Conservation (phyloP, 306 rosid genomes). For the Lathyrus aphaca region DNA sequence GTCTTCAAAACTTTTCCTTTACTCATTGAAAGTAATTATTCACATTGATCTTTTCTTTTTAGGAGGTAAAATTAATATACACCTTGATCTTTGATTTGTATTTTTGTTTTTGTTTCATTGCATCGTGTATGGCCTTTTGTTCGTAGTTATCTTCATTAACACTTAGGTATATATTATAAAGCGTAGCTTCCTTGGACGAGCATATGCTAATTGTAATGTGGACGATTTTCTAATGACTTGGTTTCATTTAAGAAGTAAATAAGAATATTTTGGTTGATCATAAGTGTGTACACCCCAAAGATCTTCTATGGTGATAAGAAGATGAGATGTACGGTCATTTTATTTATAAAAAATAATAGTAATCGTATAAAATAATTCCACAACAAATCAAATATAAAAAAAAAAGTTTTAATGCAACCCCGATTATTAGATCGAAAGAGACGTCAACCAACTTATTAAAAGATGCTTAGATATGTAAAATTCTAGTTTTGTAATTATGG, state of each 20-base stretch:
- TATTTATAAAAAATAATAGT: no score
- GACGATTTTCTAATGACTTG: background rate
- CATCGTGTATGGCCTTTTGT: conserved; percentile 7
- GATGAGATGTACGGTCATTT: no score
- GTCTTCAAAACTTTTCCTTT: background rate
- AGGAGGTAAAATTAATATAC: background rate
- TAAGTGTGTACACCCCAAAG: background rate
- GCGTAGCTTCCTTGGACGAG: conserved; percentile 25
- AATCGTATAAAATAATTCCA: no score
- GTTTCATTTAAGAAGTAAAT: background rate
- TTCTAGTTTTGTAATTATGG: no score
- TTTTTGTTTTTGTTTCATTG: background rate
- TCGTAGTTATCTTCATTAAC: conserved; percentile 4
- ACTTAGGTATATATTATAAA: conserved; percentile 7
- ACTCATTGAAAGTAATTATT: background rate
- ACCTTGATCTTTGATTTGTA: background rate
- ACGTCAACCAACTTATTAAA: no score
- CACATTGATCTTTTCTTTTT: background rate
- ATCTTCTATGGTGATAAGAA: background rate
- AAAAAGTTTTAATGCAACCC: no score
- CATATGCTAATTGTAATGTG: background rate
- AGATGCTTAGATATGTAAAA: no score
- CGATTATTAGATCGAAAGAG: no score
- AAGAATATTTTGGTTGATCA: background rate
- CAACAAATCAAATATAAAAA: no score